Evolutionary conservation across 2,329 filamentous ascomycete genomes (phyloP).

Genomic region (Epichloe bromicola): DNA sequence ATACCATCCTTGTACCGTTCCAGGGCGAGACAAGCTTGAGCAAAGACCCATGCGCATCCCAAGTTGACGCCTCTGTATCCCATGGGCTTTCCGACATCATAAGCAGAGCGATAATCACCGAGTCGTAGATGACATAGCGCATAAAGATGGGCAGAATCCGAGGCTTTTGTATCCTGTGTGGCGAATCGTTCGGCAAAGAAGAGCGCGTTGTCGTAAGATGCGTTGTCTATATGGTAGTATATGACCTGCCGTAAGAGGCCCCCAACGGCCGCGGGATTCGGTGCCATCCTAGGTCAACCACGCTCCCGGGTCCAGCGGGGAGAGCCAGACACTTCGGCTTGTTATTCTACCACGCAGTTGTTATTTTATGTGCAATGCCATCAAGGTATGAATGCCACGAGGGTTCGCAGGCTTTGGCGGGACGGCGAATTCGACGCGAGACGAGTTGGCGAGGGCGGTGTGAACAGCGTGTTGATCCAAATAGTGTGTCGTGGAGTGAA

Average conservation of each 20-base stretch:
- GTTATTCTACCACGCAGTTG: not conserved
- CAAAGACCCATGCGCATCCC: slow-evolving; percentile 84
- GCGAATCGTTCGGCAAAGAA: slow-evolving; percentile 83
- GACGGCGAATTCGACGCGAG: not conserved
- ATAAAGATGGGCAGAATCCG: slow-evolving; percentile 71
- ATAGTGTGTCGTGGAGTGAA: not conserved
- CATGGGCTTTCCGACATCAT: slow-evolving; percentile 63
- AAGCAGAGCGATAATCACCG: slow-evolving; percentile 73
- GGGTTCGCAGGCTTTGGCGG: not conserved
- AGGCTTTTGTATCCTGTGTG: slow-evolving; percentile 69
- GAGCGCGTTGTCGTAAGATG: slow-evolving; percentile 75
- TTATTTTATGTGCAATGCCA: not conserved
- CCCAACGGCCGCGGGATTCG: slow-evolving; percentile 35
- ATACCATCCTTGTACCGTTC: slow-evolving; percentile 73
- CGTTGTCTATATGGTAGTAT: slow-evolving; percentile 73
- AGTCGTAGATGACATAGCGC: slow-evolving; percentile 74
- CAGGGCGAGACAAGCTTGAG: slow-evolving; percentile 72
- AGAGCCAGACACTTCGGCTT: not conserved
- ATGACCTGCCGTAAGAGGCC: slow-evolving; percentile 45
- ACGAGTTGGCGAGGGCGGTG: not conserved
- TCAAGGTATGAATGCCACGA: slow-evolving; percentile 5
- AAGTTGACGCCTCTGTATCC: slow-evolving; percentile 62
- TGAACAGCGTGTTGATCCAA: not conserved
- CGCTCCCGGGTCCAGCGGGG: slow-evolving; percentile 1
- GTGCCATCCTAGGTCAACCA: slow-evolving; percentile 32